phyloP scores from a whole-genome alignment of 352 stramenopile genomes.

The Phytopythium boreale region DNA sequence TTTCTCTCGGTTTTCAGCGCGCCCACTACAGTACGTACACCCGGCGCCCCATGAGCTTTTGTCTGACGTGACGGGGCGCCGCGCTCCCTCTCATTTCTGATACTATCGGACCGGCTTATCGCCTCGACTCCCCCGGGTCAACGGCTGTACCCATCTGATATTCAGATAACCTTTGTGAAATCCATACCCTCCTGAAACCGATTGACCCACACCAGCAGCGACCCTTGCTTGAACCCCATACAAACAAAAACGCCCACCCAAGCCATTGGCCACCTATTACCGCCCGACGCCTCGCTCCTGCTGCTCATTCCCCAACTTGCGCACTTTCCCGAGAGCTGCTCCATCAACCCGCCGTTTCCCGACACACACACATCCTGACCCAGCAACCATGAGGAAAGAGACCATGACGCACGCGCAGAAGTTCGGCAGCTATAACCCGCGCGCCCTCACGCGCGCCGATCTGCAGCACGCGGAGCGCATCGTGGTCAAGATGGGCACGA shows the following conservation, averaged over 20 bases:
- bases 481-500: constrained; percentile 96
- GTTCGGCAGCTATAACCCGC: constrained; percentile 31
- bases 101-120: neutral
- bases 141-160: neutral
- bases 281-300: neutral
- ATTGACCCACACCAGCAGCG: neutral
- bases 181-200: neutral
- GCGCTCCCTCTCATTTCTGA: neutral
- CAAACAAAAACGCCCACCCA: no score
- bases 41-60: no score
- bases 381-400: constrained; percentile 44
- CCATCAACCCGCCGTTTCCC: neutral
- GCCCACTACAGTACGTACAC: neutral
- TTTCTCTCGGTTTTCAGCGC: constrained; percentile 2
- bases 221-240: no score
- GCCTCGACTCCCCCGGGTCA: no score
- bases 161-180: neutral
- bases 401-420: constrained; percentile 48
- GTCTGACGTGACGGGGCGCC: neutral
- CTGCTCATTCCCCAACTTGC: constrained; percentile 24
- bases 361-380: constrained; percentile 1
- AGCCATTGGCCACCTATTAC: neutral
- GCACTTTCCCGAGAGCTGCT: constrained; percentile 7
- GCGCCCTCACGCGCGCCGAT: constrained; percentile 60
- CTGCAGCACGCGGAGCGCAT: constrained; percentile 86